Base-by-base conservation (phyloP, 495 filamentous ascomycete species). In the Xylaria sp. region DNA sequence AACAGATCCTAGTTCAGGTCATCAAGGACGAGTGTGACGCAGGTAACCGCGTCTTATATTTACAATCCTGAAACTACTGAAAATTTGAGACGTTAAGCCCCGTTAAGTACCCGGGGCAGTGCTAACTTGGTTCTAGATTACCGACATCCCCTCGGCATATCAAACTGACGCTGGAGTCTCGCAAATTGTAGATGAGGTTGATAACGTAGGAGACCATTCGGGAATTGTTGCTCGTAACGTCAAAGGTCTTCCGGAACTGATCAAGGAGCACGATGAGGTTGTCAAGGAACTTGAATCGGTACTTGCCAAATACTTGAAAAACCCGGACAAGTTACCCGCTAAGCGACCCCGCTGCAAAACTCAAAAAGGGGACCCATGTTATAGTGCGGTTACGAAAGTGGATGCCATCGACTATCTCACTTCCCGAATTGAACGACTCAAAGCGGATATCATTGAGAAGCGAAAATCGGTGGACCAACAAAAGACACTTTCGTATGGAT, bases 381-480 rank as follows among this genome's bases (percentile, higher is more conserved):
- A 83, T 69, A 73, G 78, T 3, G 87, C 83, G 50, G 83, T 87
- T 17, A 86, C 87, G 59, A 90, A 90, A 74, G 90, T 95, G 31
- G 93, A 95, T 73, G 90, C 93, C 9, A 95, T 96, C 69, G 90
- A 94, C 71, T 94, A 93, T 73, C 83, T 94, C 62, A 93, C 91
- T 0, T 84, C 87, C 21, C 88, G 92, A 7, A 94, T 96, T 70
- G 83, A 87, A 58, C 86, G 90, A 31, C 80, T 96, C 48, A 92
- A 94, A 79, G 82, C 83, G 43, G 83, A 91, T 72, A 93, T 96
- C 76, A 87, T 89, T 70, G 86, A 91, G 70, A 89, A 90, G 6
- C 86, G 93, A 33, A 84, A 88, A 17, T 88, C 88, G 1, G 87
- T 95, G 61, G 92, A 94, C 76, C 88, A 87, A 67, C 86, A 92